Percentiles rank a stretch among this genome's conserved stretches.
Evolutionary conservation across 1,284 basidiomycete genomes (phyloP).

Genomic region (Rhodotorula mucilaginosa): DNA sequence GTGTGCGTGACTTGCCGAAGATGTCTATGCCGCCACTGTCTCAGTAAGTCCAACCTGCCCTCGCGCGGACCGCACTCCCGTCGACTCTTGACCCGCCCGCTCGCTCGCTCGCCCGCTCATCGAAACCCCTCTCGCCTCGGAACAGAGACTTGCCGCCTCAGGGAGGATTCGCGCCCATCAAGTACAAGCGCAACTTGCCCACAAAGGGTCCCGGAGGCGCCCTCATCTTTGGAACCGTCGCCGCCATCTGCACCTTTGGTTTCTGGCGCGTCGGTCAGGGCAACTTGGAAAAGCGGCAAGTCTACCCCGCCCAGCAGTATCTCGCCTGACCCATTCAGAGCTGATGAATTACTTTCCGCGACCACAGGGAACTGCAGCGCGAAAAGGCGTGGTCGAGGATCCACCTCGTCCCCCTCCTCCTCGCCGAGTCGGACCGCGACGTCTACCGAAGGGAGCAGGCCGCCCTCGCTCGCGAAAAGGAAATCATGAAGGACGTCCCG

Average conservation of each 20-base stretch:
- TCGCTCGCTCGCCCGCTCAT: not conserved
- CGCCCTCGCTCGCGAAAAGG: conserved; percentile 74
- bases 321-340: too few relatives aligned
- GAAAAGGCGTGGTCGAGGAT: conserved; percentile 96
- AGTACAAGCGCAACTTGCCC: conserved; percentile 95
- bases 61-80: not conserved
- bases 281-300: conserved; percentile 88
- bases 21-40: conserved; percentile 26
- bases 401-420: conserved; percentile 76
- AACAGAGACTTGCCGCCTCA: conserved; percentile 89
- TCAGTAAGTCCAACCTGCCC: conserved; percentile 9
- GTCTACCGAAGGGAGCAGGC: conserved; percentile 75
- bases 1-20: too few relatives aligned
- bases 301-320: conserved; percentile 26
- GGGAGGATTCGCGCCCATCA: conserved; percentile 88
- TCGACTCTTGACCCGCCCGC: too few relatives aligned
- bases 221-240: conserved; percentile 78
- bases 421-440: conserved; percentile 40
- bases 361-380: conserved; percentile 78
- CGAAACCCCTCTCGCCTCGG: not conserved
- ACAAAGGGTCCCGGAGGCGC: conserved; percentile 84
- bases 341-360: not conserved
- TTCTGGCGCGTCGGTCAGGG: conserved; percentile 89
- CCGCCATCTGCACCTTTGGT: conserved; percentile 81
- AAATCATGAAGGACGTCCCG: conserved; percentile 92